phyloP scores from a whole-genome alignment of 257 asterid species.

The Thymus quinquecostatus region DNA sequence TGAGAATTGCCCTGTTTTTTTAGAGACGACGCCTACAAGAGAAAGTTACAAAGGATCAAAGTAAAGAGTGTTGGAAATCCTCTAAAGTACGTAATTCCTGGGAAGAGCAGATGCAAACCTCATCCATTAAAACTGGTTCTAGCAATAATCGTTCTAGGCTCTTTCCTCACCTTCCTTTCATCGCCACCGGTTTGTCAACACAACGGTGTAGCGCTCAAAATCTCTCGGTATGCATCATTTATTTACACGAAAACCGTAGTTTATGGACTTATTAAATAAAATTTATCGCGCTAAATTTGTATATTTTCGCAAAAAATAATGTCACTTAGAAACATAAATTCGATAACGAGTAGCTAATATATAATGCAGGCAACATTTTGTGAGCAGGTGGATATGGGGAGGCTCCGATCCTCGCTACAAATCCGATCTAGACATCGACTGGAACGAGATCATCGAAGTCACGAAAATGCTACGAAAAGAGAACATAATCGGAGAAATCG shows the following conservation, averaged over 20 bases:
- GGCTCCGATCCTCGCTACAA: conserved; percentile 64
- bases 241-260: too few relatives aligned
- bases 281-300: too few relatives aligned
- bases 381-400: conserved; percentile 82
- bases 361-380: conserved; percentile 71
- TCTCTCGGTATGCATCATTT: conserved; percentile 49
- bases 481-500: conserved; percentile 41
- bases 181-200: conserved; percentile 57
- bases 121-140: conserved; percentile 59
- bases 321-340: background rate
- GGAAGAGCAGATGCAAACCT: conserved; percentile 53
- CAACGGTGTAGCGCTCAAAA: conserved; percentile 31
- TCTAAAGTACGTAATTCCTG: conserved; percentile 43
- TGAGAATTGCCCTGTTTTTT: background rate
- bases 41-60: conserved; percentile 59
- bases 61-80: conserved; percentile 51
- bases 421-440: conserved; percentile 52
- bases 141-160: conserved; percentile 39
- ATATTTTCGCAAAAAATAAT: too few relatives aligned
- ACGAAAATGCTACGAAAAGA: conserved; percentile 36
- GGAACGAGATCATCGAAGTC: conserved; percentile 48
- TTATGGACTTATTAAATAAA: too few relatives aligned
- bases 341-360: conserved; percentile 33
- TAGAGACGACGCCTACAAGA: conserved; percentile 57
- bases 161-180: conserved; percentile 50